Evolutionary conservation across 2,329 filamentous ascomycete genomes (phyloP).

Genomic region (Monilinia polystroma): DNA sequence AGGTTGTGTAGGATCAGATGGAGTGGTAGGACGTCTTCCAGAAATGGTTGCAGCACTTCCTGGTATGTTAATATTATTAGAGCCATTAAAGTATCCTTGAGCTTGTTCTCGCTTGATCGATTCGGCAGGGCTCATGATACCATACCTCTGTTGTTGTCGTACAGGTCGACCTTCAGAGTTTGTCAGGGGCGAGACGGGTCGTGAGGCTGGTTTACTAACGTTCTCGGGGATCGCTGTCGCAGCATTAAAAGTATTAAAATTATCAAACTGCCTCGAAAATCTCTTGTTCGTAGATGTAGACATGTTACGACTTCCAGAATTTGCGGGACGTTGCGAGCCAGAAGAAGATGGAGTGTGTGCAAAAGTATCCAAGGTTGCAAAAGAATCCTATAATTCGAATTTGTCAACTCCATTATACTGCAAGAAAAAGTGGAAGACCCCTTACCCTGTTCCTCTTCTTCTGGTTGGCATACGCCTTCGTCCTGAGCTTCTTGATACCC

Average conservation of each 20-base stretch:
- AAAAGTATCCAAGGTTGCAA: constrained; percentile 69
- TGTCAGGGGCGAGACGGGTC: constrained; percentile 65
- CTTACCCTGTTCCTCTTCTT: constrained; percentile 84
- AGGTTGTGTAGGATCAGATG: constrained; percentile 53
- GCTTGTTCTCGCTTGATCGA: constrained; percentile 50
- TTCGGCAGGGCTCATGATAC: constrained; percentile 57
- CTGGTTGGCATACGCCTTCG: constrained; percentile 71
- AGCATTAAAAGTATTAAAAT: constrained; percentile 35
- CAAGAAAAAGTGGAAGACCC: constrained; percentile 24
- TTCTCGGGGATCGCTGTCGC: constrained; percentile 40
- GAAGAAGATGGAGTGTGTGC: constrained; percentile 60
- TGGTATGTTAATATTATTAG: constrained; percentile 46
- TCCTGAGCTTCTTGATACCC: constrained; percentile 79
- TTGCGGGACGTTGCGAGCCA: constrained; percentile 62
- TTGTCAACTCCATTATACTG: constrained; percentile 26
- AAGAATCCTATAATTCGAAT: constrained; percentile 64
- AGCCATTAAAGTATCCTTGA: constrained; percentile 53
- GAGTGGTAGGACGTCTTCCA: constrained; percentile 57
- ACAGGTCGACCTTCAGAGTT: constrained; percentile 35
- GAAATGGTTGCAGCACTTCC: constrained; percentile 52
- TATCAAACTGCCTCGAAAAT: constrained; percentile 62
- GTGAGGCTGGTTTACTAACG: constrained; percentile 57
- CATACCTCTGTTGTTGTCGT: constrained; percentile 52
- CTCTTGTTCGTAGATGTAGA: constrained; percentile 56
- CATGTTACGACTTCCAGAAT: constrained; percentile 50